Evolutionary conservation across 2,329 filamentous ascomycete genomes (phyloP), one percentile per base, ranked within the genome.

Genomic region (Fusarium hostae): DNA sequence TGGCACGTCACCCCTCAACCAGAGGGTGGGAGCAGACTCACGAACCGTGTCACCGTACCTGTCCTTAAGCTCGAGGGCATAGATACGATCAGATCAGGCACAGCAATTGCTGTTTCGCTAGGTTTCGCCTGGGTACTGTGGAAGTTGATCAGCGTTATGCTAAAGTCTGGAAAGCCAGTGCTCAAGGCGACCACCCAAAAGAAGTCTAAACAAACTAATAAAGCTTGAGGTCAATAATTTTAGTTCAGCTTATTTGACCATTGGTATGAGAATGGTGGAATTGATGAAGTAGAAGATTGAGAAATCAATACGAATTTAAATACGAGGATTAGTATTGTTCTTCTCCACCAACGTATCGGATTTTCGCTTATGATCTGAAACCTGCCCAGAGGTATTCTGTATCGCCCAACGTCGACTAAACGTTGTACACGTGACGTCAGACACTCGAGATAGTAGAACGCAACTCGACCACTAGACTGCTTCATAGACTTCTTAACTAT

Each of bases 101-200:
- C 92, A 1, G 83, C 88, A 6, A 81, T 80, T 2, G 88, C 85
- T 3, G 87, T 94, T 16, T 68, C 85, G 4, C 73, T 91, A 41
- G 92, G 92, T 1, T 92, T 93, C 77, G 77, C 85, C n/a, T 94
- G 91, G 90, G 84, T 94, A 22, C 74, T 91, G 20, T 90, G 87
- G 86, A 90, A 87, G 77, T 79, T 93, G 44, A 32, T 77, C 12
- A 63, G 48, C 12, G 56, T 63, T 39, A 69, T 65, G 57, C 40
- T 66, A 22, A 47, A 63, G 12, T 50, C 61, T n/a, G 52, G 56
- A 67, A 50, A 35, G 43, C 45, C 30, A 15, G 28, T 41, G 28
- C 34, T 40, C 22, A 57, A 44, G 30, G 57, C 68, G 47, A 30
- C n/a, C 20, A 15, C 34, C 2, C 54, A 61, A 22, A 78, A 76